A percentile compares a stretch with the other conserved stretches of the same genome.
phyloP scores from a whole-genome alignment of 1,284 basidiomycete genomes.

The Phellopilus nigrolimitatus region DNA sequence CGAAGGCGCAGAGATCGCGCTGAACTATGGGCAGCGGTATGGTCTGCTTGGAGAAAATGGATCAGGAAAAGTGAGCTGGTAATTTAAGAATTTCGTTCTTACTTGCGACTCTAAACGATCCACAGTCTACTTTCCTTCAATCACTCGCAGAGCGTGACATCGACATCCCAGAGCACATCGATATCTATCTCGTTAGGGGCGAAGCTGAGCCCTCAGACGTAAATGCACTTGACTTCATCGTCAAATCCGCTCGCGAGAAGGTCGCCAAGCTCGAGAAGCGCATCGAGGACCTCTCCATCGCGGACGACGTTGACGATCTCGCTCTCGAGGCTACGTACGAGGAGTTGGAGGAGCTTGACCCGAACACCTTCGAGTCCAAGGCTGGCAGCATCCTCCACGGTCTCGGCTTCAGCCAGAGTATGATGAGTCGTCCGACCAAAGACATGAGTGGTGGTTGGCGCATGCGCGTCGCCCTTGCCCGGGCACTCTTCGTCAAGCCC shows the following conservation, averaged over 20 bases:
- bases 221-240: slow-evolving; percentile 95
- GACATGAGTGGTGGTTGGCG: slow-evolving; percentile 99
- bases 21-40: slow-evolving; percentile 66
- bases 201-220: slow-evolving; percentile 96
- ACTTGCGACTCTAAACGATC: background rate
- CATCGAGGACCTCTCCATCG: slow-evolving; percentile 90
- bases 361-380: slow-evolving; percentile 92
- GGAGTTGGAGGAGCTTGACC: slow-evolving; percentile 97
- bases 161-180: slow-evolving; percentile 91
- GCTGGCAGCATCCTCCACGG: slow-evolving; percentile 95
- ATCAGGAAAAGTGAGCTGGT: slow-evolving; percentile 49
- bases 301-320: slow-evolving; percentile 86
- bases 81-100: background rate
- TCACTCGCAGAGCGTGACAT: slow-evolving; percentile 91
- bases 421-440: slow-evolving; percentile 97
- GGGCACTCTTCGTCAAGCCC: slow-evolving; percentile 95
- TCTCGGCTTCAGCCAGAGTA: slow-evolving; percentile 85
- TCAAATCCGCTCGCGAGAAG: slow-evolving; percentile 89
- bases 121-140: slow-evolving; percentile 61
- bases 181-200: slow-evolving; percentile 95
- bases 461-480: slow-evolving; percentile 96
- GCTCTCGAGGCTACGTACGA: slow-evolving; percentile 88
- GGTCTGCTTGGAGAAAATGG: slow-evolving; percentile 67
- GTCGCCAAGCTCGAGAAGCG: slow-evolving; percentile 93
- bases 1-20: slow-evolving; percentile 73